Evolutionary conservation across 179 eudicot species (phyloP), one percentile per base, ranked within the genome.

Genomic region (Silene vulgaris): DNA sequence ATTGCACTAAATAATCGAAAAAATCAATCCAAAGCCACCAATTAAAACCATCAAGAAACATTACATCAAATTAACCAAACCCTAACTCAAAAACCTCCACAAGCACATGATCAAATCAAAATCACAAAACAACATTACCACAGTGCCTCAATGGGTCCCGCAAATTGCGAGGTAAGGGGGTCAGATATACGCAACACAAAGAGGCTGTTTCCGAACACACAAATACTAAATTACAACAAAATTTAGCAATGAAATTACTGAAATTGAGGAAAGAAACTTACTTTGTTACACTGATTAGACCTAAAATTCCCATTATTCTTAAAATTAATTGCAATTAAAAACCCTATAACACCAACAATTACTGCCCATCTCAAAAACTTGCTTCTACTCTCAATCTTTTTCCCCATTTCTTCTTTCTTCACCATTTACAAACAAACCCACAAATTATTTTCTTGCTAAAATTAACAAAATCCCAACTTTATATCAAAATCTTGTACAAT

Each of bases 261-360:
- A 20, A 56, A 20, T 6, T 23, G 29, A 75, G 20, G 80, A 59
- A 75, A 17, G 76, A 14, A 45, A 61, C 70, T 71, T 12, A 84
- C 87, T 74, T 84, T 81, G 68, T 76, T 77, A 75, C 87, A 84
- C 4, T 29, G 82, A 81, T 74, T 73, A 57, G 74, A 66, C 17
- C 71, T 52, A 32, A 35, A 65, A 78, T 12, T 60, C 30, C 74
- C 52, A 80, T 74, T 74, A 11, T 37, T 59, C 14, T 66, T 79
- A 2, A 78, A 57, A 13, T 69, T 68, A 17, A 78, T 12, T 29
- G 85, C 85, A n/a, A 79, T 29, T 17, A 82, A 8, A 56, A 75
- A 45, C 26, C 71, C 83, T 26, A 84, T 3, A 4, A 79, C 64
- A 59, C 81, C 79, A 59, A 54, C 75, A 26, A 77, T n/a, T 57